Conservation (phyloP, 768 basidiomycete genomes). For the Suillus subalutaceus region DNA sequence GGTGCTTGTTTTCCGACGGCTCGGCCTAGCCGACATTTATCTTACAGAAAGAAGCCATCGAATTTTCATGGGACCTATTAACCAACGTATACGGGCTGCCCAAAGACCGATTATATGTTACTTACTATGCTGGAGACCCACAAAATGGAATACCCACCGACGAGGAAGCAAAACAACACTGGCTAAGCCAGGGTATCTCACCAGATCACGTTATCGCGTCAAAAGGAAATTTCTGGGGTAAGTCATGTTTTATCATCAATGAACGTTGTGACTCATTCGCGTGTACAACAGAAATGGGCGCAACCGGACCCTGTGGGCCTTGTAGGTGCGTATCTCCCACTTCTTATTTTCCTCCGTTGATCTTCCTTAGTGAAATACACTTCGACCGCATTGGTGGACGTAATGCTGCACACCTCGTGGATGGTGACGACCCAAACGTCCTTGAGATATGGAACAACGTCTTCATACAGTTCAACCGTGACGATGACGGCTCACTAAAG, state of each 20-base stretch:
- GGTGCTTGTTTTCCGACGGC: slow-evolving; percentile 13
- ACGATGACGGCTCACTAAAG: slow-evolving; percentile 80
- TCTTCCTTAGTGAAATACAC: slow-evolving; percentile 81
- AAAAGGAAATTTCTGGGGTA: slow-evolving; percentile 99
- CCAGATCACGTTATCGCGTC: slow-evolving; percentile 92
- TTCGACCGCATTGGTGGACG: slow-evolving; percentile 98
- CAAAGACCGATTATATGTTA: slow-evolving; percentile 91
- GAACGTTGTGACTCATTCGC: slow-evolving; percentile 12
- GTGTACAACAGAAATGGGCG: slow-evolving; percentile 85
- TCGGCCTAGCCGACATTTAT: slow-evolving; percentile 13
- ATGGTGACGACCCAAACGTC: slow-evolving; percentile 95
- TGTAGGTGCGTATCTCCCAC: slow-evolving; percentile 61
- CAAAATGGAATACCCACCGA: slow-evolving; percentile 86
- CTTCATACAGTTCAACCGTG: slow-evolving; percentile 98
- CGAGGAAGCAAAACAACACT: slow-evolving; percentile 82
- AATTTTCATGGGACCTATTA: slow-evolving; percentile 92
- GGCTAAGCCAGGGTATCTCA: slow-evolving; percentile 86
- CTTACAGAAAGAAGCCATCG: slow-evolving; percentile 85
- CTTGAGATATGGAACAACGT: slow-evolving; percentile 99
- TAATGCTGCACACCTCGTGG: slow-evolving; percentile 91
- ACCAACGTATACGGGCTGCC: slow-evolving; percentile 88
- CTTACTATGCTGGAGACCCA: slow-evolving; percentile 96
- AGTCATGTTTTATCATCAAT: slow-evolving; percentile 23
- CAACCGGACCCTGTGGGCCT: slow-evolving; percentile 97
- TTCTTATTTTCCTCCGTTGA: neutral